Conservation (phyloP, 1,284 basidiomycete species). For the Paramarasmius palmivorus region DNA sequence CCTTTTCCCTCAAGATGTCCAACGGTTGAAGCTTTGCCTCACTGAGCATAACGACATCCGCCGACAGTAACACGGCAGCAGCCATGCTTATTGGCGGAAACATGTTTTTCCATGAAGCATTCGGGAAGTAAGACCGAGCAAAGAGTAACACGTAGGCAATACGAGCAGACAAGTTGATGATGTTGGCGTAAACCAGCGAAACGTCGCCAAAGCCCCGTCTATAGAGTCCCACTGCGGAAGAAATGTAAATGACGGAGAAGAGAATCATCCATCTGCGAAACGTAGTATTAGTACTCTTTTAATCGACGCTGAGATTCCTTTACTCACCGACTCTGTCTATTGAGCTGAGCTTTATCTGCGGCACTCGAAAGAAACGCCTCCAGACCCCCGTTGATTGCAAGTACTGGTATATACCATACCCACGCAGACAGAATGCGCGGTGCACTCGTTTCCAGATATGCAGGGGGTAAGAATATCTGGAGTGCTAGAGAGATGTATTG, state of each 20-base stretch:
- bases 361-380: constrained; percentile 88
- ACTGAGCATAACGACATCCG: constrained; percentile 25
- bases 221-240: constrained; percentile 52
- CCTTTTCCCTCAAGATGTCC: neutral
- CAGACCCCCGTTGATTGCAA: constrained; percentile 86
- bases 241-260: constrained; percentile 65
- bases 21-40: constrained; percentile 9
- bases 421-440: constrained; percentile 76
- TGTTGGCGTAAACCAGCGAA: constrained; percentile 77
- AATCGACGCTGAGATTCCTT: neutral
- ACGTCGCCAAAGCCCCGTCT: constrained; percentile 58
- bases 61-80: constrained; percentile 31
- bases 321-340: constrained; percentile 59
- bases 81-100: constrained; percentile 34
- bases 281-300: constrained; percentile 4
- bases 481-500: constrained; percentile 73
- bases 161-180: constrained; percentile 60
- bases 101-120: constrained; percentile 23
- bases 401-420: constrained; percentile 83
- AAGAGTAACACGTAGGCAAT: constrained; percentile 53
- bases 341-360: constrained; percentile 64
- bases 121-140: constrained; percentile 35
- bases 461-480: constrained; percentile 69
- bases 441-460: constrained; percentile 73
- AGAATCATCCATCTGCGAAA: constrained; percentile 61